phyloP scores from a whole-genome alignment of 2,329 filamentous ascomycete species.

The Colletotrichum sp. region DNA sequence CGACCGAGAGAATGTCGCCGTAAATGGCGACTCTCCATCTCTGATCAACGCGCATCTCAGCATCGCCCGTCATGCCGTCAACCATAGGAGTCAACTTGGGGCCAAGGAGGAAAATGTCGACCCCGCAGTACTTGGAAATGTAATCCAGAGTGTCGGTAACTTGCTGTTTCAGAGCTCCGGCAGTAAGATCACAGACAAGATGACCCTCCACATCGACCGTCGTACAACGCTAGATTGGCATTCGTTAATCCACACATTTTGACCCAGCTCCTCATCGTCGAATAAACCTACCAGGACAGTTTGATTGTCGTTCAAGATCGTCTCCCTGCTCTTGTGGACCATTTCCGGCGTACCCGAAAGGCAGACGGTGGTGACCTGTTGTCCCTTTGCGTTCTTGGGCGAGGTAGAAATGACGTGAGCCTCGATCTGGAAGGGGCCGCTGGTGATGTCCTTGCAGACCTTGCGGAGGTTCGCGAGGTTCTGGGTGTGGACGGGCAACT shows the following conservation, averaged over 20 bases:
- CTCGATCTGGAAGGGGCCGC: constrained; percentile 73
- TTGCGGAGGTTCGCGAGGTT: constrained; percentile 82
- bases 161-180: constrained; percentile 68
- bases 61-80: constrained; percentile 76
- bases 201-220: constrained; percentile 93
- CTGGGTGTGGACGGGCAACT: constrained; percentile 88
- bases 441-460: constrained; percentile 82
- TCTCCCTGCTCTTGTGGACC: constrained; percentile 88
- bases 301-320: constrained; percentile 88
- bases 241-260: constrained; percentile 25
- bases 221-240: constrained; percentile 77
- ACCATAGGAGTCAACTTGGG: constrained; percentile 85
- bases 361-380: constrained; percentile 84
- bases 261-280: background rate
- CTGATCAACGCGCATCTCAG: constrained; percentile 85
- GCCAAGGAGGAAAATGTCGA: constrained; percentile 94
- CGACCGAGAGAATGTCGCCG: constrained; percentile 91
- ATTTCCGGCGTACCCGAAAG: constrained; percentile 87
- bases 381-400: constrained; percentile 72
- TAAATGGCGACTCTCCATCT: constrained; percentile 93
- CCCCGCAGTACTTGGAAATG: constrained; percentile 86
- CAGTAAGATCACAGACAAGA: constrained; percentile 77
- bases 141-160: constrained; percentile 87
- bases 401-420: constrained; percentile 84
- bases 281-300: constrained; percentile 79